Conservation (phyloP, 768 basidiomycete genomes). For the Russula earlei region DNA sequence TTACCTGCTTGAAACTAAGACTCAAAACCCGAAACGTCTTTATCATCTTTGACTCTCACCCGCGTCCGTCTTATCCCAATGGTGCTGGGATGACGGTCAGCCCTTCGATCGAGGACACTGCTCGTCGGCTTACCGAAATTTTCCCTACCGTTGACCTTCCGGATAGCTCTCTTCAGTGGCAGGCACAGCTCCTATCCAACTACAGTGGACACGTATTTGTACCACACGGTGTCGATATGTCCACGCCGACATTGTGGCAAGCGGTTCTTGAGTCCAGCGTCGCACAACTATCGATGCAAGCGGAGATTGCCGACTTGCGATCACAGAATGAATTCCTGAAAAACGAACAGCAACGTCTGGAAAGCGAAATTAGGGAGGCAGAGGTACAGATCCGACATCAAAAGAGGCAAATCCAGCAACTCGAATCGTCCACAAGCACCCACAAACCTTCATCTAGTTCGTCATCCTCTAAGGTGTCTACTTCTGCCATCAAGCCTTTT, state of each 20-base stretch:
- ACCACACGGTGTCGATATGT: slow-evolving; percentile 24
- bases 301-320: slow-evolving; percentile 26
- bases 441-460: background rate
- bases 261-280: slow-evolving; percentile 43
- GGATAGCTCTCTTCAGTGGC: slow-evolving; percentile 45
- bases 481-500: background rate
- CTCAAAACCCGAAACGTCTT: slow-evolving; percentile 30
- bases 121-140: slow-evolving; percentile 36
- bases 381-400: slow-evolving; percentile 5
- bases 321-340: slow-evolving; percentile 14
- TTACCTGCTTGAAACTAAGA: slow-evolving; percentile 39
- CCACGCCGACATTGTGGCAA: slow-evolving; percentile 24
- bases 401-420: background rate
- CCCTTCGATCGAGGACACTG: slow-evolving; percentile 35
- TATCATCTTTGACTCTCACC: slow-evolving; percentile 60
- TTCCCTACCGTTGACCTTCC: slow-evolving; percentile 41
- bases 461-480: background rate
- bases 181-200: slow-evolving; percentile 51
- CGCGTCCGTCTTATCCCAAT: slow-evolving; percentile 43
- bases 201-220: slow-evolving; percentile 52
- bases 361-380: slow-evolving; percentile 11
- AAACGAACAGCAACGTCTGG: slow-evolving; percentile 20
- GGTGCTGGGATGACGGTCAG: slow-evolving; percentile 54
- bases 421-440: background rate
- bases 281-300: slow-evolving; percentile 34